Evolutionary conservation across 2,329 filamentous ascomycete genomes (phyloP).

Genomic region (Colletotrichum trifolii): DNA sequence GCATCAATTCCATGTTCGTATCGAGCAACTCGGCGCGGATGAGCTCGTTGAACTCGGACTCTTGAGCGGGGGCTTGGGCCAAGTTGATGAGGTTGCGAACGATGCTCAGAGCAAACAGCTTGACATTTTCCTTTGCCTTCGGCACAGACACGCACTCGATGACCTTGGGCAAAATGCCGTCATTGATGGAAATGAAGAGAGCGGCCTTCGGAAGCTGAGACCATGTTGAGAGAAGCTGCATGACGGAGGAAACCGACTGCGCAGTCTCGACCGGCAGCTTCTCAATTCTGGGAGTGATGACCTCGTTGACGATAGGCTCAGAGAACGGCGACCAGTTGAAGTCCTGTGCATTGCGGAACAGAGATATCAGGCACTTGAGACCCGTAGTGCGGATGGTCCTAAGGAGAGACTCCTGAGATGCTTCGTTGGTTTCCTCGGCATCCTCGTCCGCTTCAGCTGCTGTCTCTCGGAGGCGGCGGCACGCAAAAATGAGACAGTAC

Average conservation of each 20-base stretch:
- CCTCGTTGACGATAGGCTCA: conserved; percentile 75
- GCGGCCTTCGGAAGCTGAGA: conserved; percentile 74
- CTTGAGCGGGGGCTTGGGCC: conserved; percentile 63
- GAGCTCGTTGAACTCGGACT: conserved; percentile 65
- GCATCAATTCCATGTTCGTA: conserved; percentile 67
- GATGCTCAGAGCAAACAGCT: conserved; percentile 82
- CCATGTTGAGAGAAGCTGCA: conserved; percentile 86
- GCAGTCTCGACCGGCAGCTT: conserved; percentile 87
- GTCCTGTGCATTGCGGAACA: conserved; percentile 78
- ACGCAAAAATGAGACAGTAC: conserved; percentile 81
- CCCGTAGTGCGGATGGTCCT: conserved; percentile 76
- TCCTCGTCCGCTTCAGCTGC: conserved; percentile 50
- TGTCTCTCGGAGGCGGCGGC: conserved; percentile 64
- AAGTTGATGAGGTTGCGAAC: conserved; percentile 75
- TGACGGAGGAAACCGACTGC: conserved; percentile 85
- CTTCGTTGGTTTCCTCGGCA: conserved; percentile 54
- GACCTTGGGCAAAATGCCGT: conserved; percentile 75
- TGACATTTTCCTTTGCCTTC: conserved; percentile 88
- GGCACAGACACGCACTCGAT: conserved; percentile 77
- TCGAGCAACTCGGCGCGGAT: conserved; percentile 67
- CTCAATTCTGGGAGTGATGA: conserved; percentile 80
- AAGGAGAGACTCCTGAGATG: conserved; percentile 66
- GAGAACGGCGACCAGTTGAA: conserved; percentile 81
- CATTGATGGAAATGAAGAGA: conserved; percentile 71
- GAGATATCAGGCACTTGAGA: conserved; percentile 83